A percentile compares a stretch with the other conserved stretches of the same genome.
phyloP scores from a whole-genome alignment of 306 rosid genomes.

The Dalbergia cochinchinensis region DNA sequence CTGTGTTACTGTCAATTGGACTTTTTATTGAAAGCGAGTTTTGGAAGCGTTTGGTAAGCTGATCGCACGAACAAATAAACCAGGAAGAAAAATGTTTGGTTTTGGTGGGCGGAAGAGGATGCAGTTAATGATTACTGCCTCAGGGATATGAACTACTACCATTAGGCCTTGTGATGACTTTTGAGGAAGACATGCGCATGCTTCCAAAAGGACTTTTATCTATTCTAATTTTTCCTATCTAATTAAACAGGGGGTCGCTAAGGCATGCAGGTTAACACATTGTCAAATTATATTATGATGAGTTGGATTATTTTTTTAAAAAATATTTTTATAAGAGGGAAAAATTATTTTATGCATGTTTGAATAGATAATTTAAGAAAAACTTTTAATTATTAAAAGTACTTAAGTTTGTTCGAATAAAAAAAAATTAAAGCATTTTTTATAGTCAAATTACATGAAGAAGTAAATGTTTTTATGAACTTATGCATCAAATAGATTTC shows the following conservation, averaged over 20 bases:
- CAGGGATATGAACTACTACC: not conserved
- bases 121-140: conserved; percentile 28
- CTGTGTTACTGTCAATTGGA: not conserved
- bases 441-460: no score
- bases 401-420: no score
- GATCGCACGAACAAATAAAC: conserved; percentile 6
- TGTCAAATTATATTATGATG: no score
- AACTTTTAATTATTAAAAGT: no score
- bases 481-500: no score
- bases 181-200: conserved; percentile 13
- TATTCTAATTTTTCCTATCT: not conserved
- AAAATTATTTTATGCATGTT: no score
- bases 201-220: not conserved
- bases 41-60: conserved; percentile 29
- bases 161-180: not conserved
- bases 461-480: no score
- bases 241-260: not conserved
- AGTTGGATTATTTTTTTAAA: no score
- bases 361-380: no score
- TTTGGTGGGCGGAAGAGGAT: conserved; percentile 31
- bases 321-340: no score
- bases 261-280: no score
- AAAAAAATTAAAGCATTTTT: no score
- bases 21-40: not conserved
- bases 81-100: conserved; percentile 36